Percentiles rank a stretch among this genome's conserved stretches.
These are phyloP conservation scores for Atkinsonella hypoxylon DNA, from an alignment of 2,329 filamentous ascomycete genomes.

Conservation along the genomic window DNA sequence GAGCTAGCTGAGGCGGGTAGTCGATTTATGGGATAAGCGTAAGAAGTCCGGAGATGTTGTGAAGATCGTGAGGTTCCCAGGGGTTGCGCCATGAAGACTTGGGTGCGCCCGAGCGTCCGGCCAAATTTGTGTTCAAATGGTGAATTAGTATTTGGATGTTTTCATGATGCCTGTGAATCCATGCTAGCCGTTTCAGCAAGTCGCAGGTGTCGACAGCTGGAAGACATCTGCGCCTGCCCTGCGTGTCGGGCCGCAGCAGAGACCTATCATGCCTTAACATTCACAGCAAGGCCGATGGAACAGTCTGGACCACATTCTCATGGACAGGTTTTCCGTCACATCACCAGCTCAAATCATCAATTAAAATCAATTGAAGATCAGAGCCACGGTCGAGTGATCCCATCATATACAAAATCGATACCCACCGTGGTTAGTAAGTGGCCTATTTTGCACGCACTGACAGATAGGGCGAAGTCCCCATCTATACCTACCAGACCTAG, in stretches of 20 bases:
- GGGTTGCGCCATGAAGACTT: slow-evolving; percentile 14
- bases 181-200: not conserved
- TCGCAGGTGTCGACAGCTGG: not conserved
- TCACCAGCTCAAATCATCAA: too few relatives aligned
- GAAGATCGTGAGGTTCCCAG: slow-evolving; percentile 8
- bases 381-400: too few relatives aligned
- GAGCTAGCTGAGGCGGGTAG: slow-evolving; percentile 16
- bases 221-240: not conserved
- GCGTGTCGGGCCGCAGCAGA: too few relatives aligned
- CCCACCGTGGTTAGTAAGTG: too few relatives aligned
- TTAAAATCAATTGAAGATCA: too few relatives aligned
- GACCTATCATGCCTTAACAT: too few relatives aligned
- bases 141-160: not conserved
- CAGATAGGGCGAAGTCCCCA: not conserved
- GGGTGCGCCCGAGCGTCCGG: not conserved
- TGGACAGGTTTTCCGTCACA: too few relatives aligned
- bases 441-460: not conserved
- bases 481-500: not conserved
- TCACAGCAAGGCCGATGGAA: too few relatives aligned
- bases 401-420: too few relatives aligned
- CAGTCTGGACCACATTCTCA: too few relatives aligned
- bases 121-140: not conserved
- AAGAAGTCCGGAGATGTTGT: slow-evolving; percentile 10
- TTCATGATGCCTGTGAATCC: not conserved
- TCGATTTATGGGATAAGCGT: slow-evolving; percentile 8